These are phyloP conservation scores for Ascochyta viciae-villosae DNA, from an alignment of 2,329 filamentous ascomycete genomes.

Conservation along the genomic window DNA sequence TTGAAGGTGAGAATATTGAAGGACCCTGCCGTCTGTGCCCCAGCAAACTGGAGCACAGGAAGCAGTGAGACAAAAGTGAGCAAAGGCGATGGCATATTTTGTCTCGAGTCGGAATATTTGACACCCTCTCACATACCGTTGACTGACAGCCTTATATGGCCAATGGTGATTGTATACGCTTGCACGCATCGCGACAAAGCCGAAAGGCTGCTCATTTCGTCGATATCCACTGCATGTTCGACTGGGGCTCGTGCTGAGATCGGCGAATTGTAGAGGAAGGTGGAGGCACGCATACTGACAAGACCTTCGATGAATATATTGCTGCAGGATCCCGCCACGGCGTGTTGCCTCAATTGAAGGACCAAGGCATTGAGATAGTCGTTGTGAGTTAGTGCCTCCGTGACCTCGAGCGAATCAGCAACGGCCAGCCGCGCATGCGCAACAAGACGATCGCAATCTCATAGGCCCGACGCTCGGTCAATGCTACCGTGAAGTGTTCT, in stretches of 20 bases:
- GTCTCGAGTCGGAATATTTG: background rate
- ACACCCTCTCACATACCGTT: background rate
- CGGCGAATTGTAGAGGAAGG: constrained; percentile 12
- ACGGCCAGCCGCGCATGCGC: constrained; percentile 5
- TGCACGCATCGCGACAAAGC: constrained; percentile 3
- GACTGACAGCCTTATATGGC: background rate
- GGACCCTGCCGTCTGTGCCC: constrained; percentile 46
- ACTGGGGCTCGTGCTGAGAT: background rate
- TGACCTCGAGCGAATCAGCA: constrained; percentile 3
- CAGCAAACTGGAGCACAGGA: constrained; percentile 14
- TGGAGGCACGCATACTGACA: constrained; percentile 5
- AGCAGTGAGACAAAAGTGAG: constrained; percentile 11
- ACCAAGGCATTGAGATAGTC: constrained; percentile 3
- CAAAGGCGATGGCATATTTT: constrained; percentile 23
- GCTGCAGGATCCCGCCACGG: constrained; percentile 1
- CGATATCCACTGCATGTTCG: background rate
- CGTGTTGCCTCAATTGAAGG: constrained; percentile 5
- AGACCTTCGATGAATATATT: constrained; percentile 3
- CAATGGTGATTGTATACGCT: background rate
- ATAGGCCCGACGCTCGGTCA: constrained; percentile 4
- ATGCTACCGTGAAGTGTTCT: background rate
- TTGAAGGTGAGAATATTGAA: constrained; percentile 65
- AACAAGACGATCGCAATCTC: background rate
- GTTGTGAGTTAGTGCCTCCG: constrained; percentile 10
- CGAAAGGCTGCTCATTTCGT: background rate